Conservation (phyloP, 495 filamentous ascomycete species). For the Aspergillus campestris region DNA sequence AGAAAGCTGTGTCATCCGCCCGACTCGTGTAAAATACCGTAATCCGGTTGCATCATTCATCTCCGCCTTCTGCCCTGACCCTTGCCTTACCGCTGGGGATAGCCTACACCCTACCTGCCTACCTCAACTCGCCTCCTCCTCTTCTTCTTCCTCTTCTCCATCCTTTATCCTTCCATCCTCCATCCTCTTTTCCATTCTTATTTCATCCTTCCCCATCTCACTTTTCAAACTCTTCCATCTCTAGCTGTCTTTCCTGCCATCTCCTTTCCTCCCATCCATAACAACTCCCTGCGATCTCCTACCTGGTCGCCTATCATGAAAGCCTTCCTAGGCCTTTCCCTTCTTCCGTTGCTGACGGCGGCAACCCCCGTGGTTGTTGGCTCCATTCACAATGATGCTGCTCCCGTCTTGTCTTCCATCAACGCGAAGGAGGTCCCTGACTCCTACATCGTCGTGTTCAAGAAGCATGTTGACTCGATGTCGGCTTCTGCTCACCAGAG, state of each 20-base stretch:
- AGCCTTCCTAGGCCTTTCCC: slow-evolving; percentile 54
- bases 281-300: slow-evolving; percentile 24
- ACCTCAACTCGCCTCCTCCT: slow-evolving; percentile 26
- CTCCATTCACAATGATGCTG: slow-evolving; percentile 76
- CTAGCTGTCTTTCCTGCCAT: slow-evolving; percentile 8
- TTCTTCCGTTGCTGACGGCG: slow-evolving; percentile 57
- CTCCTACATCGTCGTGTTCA: slow-evolving; percentile 97
- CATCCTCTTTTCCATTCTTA: slow-evolving; percentile 13
- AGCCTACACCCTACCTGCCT: slow-evolving; percentile 24
- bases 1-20: slow-evolving; percentile 20
- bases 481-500: slow-evolving; percentile 68
- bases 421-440: slow-evolving; percentile 73
- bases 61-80: slow-evolving; percentile 12
- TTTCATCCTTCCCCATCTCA: slow-evolving; percentile 15
- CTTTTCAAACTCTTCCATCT: slow-evolving; percentile 19
- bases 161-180: slow-evolving; percentile 26
- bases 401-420: slow-evolving; percentile 76
- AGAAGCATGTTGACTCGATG: slow-evolving; percentile 72
- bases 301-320: slow-evolving; percentile 59
- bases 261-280: neutral
- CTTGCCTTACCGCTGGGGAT: slow-evolving; percentile 9
- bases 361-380: slow-evolving; percentile 71
- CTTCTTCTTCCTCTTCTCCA: slow-evolving; percentile 30
- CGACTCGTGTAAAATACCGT: slow-evolving; percentile 23
- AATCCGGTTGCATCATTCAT: slow-evolving; percentile 36